Base-by-base conservation (phyloP, 2,329 filamentous ascomycete genomes). In the Hypoxylon sp. region DNA sequence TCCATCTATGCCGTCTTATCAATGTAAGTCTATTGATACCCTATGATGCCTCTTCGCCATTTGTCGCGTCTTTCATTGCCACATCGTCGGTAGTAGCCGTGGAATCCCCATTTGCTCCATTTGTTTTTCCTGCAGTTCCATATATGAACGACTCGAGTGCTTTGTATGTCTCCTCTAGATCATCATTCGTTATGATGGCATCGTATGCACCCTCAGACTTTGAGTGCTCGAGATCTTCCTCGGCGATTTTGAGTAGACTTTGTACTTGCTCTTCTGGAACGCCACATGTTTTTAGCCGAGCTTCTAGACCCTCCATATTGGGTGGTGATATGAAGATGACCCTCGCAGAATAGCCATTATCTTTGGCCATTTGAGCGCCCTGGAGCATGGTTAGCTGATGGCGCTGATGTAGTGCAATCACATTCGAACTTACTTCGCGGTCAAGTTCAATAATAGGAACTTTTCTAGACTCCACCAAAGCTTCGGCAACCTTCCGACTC, bases 371-470 rank as follows among this genome's bases (percentile, higher is more conserved):
- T 73, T 87, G 83, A 5, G 84, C 83, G 22, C 86, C 84, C 87
- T 89, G 51, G 57, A 59, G 31, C 35, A 11, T n/a, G 19, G 10
- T 62, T 39, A 60, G 54, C 24, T 35, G 29, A 11, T 13, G 14
- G 2, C n/a, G 56, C 19, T n/a, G 31, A 8, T 22, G 10, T 10
- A 22, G 2, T 11, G n/a, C 3, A 1, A 13, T 31, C 46, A 29
- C 39, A 2, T 47, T 13, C 5, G 26, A 60, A 76, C 81, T 79
- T 81, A 88, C 88, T 75, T 88, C 83, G 14, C 80, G 73, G 61
- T 86, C 83, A 73, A 90, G 80, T 67, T 84, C 81, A 70, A 89
- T 81, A 2, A 90, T 71, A 1, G 88, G 85, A 31, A 94, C 87
- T 76, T 90, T 90, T 44, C 86, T 87, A 8, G 81, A 76, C 50